Evolutionary conservation across 2,329 filamentous ascomycete species (phyloP).

Genomic region (Colletotrichum lindemuthianum): DNA sequence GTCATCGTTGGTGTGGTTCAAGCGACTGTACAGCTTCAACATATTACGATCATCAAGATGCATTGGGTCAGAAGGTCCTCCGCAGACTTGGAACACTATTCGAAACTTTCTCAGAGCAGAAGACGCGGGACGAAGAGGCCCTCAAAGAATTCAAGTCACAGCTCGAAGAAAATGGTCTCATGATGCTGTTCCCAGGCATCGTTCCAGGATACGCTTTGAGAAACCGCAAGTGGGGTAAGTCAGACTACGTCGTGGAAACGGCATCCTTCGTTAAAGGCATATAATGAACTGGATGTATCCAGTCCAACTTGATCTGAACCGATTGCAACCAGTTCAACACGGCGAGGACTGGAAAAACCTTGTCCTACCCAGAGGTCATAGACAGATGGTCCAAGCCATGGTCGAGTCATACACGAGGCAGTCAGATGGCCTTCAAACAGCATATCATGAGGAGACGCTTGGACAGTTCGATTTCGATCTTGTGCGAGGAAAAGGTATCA

Average conservation of each 20-base stretch:
- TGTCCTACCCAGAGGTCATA: constrained; percentile 42
- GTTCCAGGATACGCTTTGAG: constrained; percentile 42
- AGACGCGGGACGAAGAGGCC: neutral
- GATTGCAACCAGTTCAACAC: constrained; percentile 32
- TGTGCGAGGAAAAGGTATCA: constrained; percentile 43
- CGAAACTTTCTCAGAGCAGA: neutral
- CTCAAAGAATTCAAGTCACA: constrained; percentile 19
- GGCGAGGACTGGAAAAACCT: constrained; percentile 41
- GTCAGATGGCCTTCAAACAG: constrained; percentile 4
- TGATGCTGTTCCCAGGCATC: constrained; percentile 38
- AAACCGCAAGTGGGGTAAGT: constrained; percentile 43
- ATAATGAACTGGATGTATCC: too few species aligned
- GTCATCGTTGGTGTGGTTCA: neutral
- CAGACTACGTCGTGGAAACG: neutral
- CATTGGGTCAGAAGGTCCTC: neutral
- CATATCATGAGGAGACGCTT: neutral
- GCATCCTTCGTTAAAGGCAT: too few species aligned
- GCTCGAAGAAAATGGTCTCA: constrained; percentile 36
- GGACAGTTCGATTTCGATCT: constrained; percentile 40
- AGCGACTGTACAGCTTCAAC: neutral
- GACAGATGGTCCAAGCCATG: constrained; percentile 43
- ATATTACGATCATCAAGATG: neutral
- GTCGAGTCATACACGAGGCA: constrained; percentile 40
- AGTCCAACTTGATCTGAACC: constrained; percentile 36
- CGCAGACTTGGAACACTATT: neutral